Conservation (phyloP, 305 asterid species). For the Solanum hybrid region DNA sequence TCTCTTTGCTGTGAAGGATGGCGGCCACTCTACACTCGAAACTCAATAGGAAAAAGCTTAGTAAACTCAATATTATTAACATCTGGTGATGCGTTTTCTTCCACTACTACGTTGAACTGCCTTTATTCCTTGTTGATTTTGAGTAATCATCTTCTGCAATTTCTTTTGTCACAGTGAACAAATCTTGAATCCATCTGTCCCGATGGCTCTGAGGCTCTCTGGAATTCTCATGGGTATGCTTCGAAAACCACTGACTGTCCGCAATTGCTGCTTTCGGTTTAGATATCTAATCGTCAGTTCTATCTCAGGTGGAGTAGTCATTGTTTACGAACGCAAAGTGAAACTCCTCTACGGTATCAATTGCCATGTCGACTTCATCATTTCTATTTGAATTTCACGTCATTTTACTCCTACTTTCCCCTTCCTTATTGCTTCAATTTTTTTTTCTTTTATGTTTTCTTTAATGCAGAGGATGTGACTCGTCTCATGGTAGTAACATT, state of each 20-base stretch:
- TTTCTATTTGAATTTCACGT: background rate
- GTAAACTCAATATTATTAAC: slow-evolving; percentile 65
- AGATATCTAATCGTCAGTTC: background rate
- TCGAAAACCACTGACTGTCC: background rate
- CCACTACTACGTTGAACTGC: background rate
- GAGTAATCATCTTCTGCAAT: background rate
- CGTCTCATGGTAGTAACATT: slow-evolving; percentile 61
- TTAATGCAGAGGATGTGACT: slow-evolving; percentile 65
- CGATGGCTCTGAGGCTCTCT: slow-evolving; percentile 94
- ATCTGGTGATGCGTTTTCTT: slow-evolving; percentile 42
- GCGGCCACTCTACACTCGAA: slow-evolving; percentile 87
- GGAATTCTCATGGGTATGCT: slow-evolving; percentile 89
- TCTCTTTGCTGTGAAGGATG: slow-evolving; percentile 49
- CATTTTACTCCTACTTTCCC: background rate
- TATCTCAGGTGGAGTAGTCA: slow-evolving; percentile 80
- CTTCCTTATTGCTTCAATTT: background rate
- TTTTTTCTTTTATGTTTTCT: background rate
- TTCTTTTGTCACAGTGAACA: slow-evolving; percentile 44
- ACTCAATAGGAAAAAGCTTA: slow-evolving; percentile 52
- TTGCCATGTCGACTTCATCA: background rate
- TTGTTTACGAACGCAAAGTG: slow-evolving; percentile 92
- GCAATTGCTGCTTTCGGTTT: background rate
- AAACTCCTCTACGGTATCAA: slow-evolving; percentile 64
- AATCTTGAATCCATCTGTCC: slow-evolving; percentile 81
- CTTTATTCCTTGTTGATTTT: background rate